phyloP scores from a whole-genome alignment of 441 rosid species.

The Manihot esculenta region DNA sequence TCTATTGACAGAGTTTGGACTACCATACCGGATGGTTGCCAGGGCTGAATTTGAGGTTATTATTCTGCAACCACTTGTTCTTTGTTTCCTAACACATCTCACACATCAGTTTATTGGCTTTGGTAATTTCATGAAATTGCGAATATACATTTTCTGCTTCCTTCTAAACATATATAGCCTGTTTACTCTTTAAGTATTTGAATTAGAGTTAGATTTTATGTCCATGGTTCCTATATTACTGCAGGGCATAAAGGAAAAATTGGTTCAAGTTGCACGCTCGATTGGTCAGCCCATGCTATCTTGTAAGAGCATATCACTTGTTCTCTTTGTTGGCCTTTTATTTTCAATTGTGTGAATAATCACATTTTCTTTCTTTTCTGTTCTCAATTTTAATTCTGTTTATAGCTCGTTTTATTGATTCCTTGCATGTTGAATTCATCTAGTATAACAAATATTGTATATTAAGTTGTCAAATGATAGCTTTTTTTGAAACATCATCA shows the following conservation, averaged over 20 bases:
- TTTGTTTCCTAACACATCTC: neutral
- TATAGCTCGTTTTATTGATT: neutral
- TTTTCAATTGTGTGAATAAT: neutral
- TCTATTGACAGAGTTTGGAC: slow-evolving; percentile 60
- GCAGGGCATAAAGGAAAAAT: slow-evolving; percentile 67
- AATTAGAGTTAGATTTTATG: neutral
- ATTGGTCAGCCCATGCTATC: slow-evolving; percentile 34
- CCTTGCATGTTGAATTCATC: neutral
- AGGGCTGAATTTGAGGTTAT: slow-evolving; percentile 80
- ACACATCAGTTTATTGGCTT: neutral
- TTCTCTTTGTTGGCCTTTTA: neutral
- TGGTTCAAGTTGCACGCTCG: slow-evolving; percentile 77
- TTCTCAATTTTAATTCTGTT: neutral
- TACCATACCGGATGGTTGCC: slow-evolving; percentile 67
- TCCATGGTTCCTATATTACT: slow-evolving; percentile 6
- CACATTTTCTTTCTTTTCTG: neutral
- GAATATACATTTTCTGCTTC: neutral
- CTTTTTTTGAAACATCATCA: neutral
- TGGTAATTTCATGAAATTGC: neutral
- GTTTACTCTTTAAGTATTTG: neutral
- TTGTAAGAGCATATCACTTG: slow-evolving; percentile 41
- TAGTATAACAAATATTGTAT: neutral
- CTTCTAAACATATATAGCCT: neutral
- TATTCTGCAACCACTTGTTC: neutral
- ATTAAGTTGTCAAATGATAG: neutral